A percentile compares a stretch with the other conserved stretches of the same genome.
phyloP scores from a whole-genome alignment of 2,329 filamentous ascomycete genomes.

The Colletotrichum incanum region DNA sequence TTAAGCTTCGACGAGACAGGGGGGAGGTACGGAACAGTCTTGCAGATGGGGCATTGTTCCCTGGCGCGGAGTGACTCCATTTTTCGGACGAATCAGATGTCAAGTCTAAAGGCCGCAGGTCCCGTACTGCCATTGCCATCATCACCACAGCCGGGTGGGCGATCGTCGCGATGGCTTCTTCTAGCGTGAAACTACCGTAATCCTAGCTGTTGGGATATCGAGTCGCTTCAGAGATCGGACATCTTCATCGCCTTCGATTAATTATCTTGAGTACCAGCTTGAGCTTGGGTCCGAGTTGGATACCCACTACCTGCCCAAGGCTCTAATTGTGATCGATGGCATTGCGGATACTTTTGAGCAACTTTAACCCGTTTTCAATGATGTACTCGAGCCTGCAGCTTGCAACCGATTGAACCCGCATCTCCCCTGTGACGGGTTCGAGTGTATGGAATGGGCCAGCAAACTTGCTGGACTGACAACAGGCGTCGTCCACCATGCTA shows the following conservation, averaged over 20 bases:
- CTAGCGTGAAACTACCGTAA: neutral
- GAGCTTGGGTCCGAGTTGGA: neutral
- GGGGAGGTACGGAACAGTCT: neutral
- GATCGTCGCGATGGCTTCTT: neutral
- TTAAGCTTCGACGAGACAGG: slow-evolving; percentile 16
- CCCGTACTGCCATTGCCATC: neutral
- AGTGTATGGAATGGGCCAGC: neutral
- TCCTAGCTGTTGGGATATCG: neutral
- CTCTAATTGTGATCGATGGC: neutral
- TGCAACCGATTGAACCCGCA: too few species aligned
- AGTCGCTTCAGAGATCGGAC: neutral
- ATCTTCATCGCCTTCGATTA: neutral
- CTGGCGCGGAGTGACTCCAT: neutral
- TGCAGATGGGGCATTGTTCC: neutral
- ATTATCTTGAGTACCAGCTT: neutral
- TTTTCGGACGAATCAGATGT: neutral
- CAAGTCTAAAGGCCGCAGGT: neutral
- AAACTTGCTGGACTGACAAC: neutral
- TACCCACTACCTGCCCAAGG: neutral
- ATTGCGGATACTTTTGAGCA: neutral
- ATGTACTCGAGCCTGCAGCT: neutral
- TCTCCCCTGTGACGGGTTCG: neutral
- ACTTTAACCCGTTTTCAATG: neutral
- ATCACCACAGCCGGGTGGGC: neutral
- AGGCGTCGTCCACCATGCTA: neutral